Evolutionary conservation across 306 rosid genomes (phyloP).

Genomic region (Trifolium dubium): DNA sequence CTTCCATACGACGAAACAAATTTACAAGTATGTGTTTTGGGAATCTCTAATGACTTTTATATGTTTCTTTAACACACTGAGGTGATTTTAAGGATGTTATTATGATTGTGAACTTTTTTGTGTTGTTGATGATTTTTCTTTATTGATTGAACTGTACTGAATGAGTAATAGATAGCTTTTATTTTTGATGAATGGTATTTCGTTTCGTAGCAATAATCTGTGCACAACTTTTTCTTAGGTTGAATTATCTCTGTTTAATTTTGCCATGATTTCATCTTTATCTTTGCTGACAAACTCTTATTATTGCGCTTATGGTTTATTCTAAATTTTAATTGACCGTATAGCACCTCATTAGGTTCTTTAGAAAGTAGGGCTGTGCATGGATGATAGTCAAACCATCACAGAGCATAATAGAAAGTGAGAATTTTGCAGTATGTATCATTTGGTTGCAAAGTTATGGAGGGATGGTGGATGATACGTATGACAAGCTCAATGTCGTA

Average conservation of each 20-base stretch:
- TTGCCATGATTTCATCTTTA: not conserved
- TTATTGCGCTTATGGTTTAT: not conserved
- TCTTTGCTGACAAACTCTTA: not conserved
- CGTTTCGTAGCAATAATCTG: not conserved
- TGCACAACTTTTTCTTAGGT: not conserved
- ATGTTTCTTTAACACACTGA: not conserved
- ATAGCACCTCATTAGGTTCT: not conserved
- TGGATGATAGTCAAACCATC: not conserved
- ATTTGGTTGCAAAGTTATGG: not conserved
- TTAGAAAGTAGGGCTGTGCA: not conserved
- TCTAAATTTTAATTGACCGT: not conserved
- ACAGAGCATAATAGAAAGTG: too few species aligned
- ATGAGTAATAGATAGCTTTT: slow-evolving; percentile 7
- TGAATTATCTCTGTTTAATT: not conserved
- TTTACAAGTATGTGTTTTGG: slow-evolving; percentile 37
- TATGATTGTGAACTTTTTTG: not conserved
- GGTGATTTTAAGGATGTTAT: slow-evolving; percentile 22
- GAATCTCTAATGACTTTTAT: slow-evolving; percentile 13
- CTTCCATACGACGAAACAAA: not conserved
- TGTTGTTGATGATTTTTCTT: slow-evolving; percentile 27
- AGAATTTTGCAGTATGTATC: not conserved
- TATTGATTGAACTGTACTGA: slow-evolving; percentile 5
- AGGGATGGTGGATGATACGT: not conserved
- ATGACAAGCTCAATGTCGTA: not conserved
- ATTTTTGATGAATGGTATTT: not conserved